Conservation (phyloP, 2,329 filamentous ascomycete genomes). For the Phialemonium atrogriseum region DNA sequence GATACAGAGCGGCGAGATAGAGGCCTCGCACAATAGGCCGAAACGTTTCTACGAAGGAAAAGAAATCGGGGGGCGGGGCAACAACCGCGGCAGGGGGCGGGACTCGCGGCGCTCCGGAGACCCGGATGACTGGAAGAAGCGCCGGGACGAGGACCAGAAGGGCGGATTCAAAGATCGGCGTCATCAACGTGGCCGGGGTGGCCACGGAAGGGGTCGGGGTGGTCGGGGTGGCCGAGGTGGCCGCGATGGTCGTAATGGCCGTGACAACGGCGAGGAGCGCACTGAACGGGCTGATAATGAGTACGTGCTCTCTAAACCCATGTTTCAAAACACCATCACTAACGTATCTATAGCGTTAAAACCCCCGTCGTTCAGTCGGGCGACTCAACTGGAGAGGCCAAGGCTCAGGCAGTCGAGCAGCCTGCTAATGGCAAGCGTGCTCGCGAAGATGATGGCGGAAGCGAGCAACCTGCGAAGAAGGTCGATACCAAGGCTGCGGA, state of each 20-base stretch:
- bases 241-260: slow-evolving; percentile 26
- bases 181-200: slow-evolving; percentile 30
- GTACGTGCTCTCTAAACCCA: no score
- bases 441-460: slow-evolving; percentile 41
- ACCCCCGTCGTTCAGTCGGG: slow-evolving; percentile 36
- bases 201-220: slow-evolving; percentile 25
- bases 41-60: slow-evolving; percentile 41
- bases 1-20: slow-evolving; percentile 62
- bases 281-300: no score
- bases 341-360: slow-evolving; percentile 22
- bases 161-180: slow-evolving; percentile 50
- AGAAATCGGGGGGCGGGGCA: slow-evolving; percentile 29
- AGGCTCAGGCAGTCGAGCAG: slow-evolving; percentile 15
- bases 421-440: slow-evolving; percentile 46
- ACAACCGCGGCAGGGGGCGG: slow-evolving; percentile 22
- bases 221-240: slow-evolving; percentile 34
- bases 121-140: slow-evolving; percentile 55
- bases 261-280: slow-evolving; percentile 27
- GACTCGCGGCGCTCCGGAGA: slow-evolving; percentile 32
- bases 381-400: slow-evolving; percentile 15
- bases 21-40: slow-evolving; percentile 41
- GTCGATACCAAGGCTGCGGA: slow-evolving; percentile 42
- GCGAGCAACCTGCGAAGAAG: slow-evolving; percentile 50
- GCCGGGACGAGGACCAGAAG: slow-evolving; percentile 53
- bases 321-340: slow-evolving; percentile 16